Base-by-base conservation (phyloP, 2,329 filamentous ascomycete genomes). In the Cladophialophora immunda region DNA sequence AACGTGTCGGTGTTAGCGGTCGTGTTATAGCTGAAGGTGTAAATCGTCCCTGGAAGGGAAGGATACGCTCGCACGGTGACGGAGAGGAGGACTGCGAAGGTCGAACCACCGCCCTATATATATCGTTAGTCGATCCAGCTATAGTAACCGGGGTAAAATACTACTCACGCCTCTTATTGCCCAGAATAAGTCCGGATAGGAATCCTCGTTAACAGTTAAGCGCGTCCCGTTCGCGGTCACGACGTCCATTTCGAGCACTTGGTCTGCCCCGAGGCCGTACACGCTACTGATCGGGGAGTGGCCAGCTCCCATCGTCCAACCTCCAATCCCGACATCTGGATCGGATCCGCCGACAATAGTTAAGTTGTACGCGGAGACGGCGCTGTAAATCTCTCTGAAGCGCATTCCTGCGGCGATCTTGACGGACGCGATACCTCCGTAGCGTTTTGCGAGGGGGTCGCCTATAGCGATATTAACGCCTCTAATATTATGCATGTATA, bases 351-450 rank as follows among this genome's bases (percentile, higher is more conserved):
- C 84, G 3, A 88, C 81, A 1, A 87, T 79, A 0, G 79, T 80
- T 54, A 84, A 78, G 0, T 82, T 83, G 30, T 81, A 74, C 17
- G 79, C 74, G 13, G 83, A 73, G 1, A 84, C 85, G 45, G 80
- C 81, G 30, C 80, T 80, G 71, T 87, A 87, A 1, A 86, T 75
- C 67, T 88, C 85, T 36, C 77, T 79, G 2, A 82, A 83, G 65
- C 86, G 80, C 8, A 88, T 81, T 60, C 86, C 86, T 9, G 85
- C 80, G 1, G 84, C 86, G n/a, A 86, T 77, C 73, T 85, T 87
- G 70, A 88, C 80, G 0, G 85, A 86, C 19, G 67, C 70, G 34
- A 70, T 36, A 19, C 65, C 70, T 15, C 66, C 69, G 22, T 69
- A 64, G 3, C 58, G 58, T 36, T 54, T 67, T 9, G 61, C 69